Evolutionary conservation across 306 rosid genomes (phyloP).

Genomic region (Medicago truncatula): MtrunA17r5.0-ANR NC_053048.1:48847501-48848000

Average conservation of each 20-base stretch:
- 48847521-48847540: neutral
- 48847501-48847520: no score
- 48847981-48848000: neutral
- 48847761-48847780: slow-evolving; percentile 51
- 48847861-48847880: no score
- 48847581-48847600: neutral
- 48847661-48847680: neutral
- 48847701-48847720: fast-evolving
- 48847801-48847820: slow-evolving; percentile 42
- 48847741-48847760: slow-evolving; percentile 52
- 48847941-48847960: neutral
- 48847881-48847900: no score
- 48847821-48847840: neutral
- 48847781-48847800: slow-evolving; percentile 41
- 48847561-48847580: slow-evolving; percentile 30
- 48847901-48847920: no score
- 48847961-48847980: neutral
- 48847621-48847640: slow-evolving; percentile 25
- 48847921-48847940: neutral
- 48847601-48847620: neutral
- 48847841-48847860: neutral
- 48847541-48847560: slow-evolving; percentile 22
- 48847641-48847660: neutral
- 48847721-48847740: slow-evolving; percentile 33
- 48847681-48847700: neutral